phyloP scores from a whole-genome alignment of 805 yeast species.

The Brettanomyces custersianus region DNA sequence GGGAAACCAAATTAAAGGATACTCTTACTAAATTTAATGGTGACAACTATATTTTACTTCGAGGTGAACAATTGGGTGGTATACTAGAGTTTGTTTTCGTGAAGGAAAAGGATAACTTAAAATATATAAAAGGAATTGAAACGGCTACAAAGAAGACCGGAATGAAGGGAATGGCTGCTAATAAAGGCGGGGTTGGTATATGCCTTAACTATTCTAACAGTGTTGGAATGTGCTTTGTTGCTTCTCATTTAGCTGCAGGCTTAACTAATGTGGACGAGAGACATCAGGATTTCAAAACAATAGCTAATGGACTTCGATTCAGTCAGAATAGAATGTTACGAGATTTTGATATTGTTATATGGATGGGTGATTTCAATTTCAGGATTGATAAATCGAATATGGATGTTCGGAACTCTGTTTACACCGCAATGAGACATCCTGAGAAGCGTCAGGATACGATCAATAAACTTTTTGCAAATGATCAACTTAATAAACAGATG shows the following conservation, averaged over 20 bases:
- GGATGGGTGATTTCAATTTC: constrained; percentile 93
- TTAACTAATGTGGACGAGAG: constrained; percentile 72
- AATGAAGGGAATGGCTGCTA: constrained; percentile 78
- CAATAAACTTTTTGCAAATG: constrained; percentile 47
- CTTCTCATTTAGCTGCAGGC: constrained; percentile 93
- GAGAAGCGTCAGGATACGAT: constrained; percentile 10
- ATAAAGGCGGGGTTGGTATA: constrained; percentile 52
- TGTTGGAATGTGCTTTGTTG: constrained; percentile 66
- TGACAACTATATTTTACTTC: constrained; percentile 37
- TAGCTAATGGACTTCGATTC: constrained; percentile 60
- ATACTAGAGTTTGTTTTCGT: constrained; percentile 63
- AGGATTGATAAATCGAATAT: constrained; percentile 68
- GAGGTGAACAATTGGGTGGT: constrained; percentile 85
- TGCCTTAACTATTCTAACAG: constrained; percentile 43
- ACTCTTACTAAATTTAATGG: constrained; percentile 31
- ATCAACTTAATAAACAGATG: constrained; percentile 76
- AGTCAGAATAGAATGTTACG: constrained; percentile 47
- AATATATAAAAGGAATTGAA: constrained; percentile 51
- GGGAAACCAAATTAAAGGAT: constrained; percentile 56
- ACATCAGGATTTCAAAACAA: constrained; percentile 76
- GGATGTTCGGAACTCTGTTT: constrained; percentile 41
- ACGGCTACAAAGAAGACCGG: constrained; percentile 85
- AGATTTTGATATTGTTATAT: constrained; percentile 77
- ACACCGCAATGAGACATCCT: constrained; percentile 2
- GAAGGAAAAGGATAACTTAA: constrained; percentile 36